Evolutionary conservation across 2,329 filamentous ascomycete genomes (phyloP), one percentile per base, ranked within the genome.

Genomic region (Ophiosphaerella herpotricha): DNA sequence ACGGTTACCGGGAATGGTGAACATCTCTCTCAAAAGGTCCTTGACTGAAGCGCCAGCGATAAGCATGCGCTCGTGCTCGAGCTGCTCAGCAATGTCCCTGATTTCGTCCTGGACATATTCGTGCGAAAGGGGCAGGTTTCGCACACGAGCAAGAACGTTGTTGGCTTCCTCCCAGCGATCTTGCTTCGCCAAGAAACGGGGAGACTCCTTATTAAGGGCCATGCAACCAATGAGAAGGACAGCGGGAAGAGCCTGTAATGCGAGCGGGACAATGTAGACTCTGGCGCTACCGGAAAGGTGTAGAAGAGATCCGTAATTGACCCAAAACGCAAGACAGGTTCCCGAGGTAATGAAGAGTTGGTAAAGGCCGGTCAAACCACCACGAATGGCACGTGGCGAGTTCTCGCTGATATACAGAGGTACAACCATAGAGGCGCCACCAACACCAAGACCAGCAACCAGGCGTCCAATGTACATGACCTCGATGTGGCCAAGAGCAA

Each of bases 91-190:
- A 35, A 75, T 74, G 14, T 74, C 73, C 46, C 57, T 60, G 41
- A 75, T 44, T 42, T 75, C 73, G 39, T 48, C 54, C 42, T 67
- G 64, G n/a, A 75, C 66, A 46, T 75, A 75, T 3, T 60, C 46
- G 53, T 75, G 72, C 2, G 58, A 48, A 1, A 54, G 21, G 1
- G 72, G 69, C 35, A 88, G 75, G 48, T 81, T 75, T 34, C 86
- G 81, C 35, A 90, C 77, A 33, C 71, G 75, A 16, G 80, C 77
- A 6, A 90, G 78, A 14, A 84, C 80, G 0, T 51, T 52, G 3
- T 79, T 81, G 1, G 86, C 83, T 35, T 85, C 76, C 52, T 89
- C 86, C 85, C 85, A 88, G 55, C 85, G 80, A 60, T 88, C 85
- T 60, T 84, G 79, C 58, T 84, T 83, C 21, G 86, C 87, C 21